A percentile compares a stretch with the other conserved stretches of the same genome.
Conservation (phyloP, 345 rosid genomes). For the Hevea brasiliensis region DNA sequence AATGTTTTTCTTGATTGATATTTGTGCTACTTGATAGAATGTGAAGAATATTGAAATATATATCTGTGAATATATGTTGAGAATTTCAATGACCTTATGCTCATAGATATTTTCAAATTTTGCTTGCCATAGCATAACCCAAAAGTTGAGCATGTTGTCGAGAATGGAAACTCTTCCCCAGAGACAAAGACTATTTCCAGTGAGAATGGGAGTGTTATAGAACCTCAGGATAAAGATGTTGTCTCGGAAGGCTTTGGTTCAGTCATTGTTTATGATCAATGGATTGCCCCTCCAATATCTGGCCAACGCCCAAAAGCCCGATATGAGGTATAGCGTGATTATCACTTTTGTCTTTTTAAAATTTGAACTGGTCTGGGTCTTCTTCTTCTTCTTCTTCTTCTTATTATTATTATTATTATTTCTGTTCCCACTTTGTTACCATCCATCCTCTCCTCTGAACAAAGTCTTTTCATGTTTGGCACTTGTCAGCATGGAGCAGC, state of each 20-base stretch:
- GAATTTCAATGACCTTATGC: not conserved
- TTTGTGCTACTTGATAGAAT: not conserved
- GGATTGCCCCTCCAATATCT: conserved; percentile 75
- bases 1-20: not conserved
- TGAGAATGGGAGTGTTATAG: conserved; percentile 64
- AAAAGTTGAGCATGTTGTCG: conserved; percentile 51
- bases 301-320: conserved; percentile 89
- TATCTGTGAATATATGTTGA: not conserved
- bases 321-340: conserved; percentile 66
- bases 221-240: conserved; percentile 90
- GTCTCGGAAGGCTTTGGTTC: conserved; percentile 78
- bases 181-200: conserved; percentile 68
- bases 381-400: conserved; percentile 10
- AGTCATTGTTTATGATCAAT: conserved; percentile 82
- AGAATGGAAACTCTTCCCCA: conserved; percentile 59
- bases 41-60: not conserved
- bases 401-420: conserved; percentile 21
- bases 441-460: conserved; percentile 27
- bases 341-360: conserved; percentile 16
- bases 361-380: conserved; percentile 2
- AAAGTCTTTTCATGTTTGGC: conserved; percentile 17
- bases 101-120: conserved; percentile 13
- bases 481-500: conserved; percentile 84
- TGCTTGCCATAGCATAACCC: conserved; percentile 48
- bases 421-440: conserved; percentile 1